Conservation (phyloP, 2,329 filamentous ascomycete species). For the Colletotrichum spinosum region DNA sequence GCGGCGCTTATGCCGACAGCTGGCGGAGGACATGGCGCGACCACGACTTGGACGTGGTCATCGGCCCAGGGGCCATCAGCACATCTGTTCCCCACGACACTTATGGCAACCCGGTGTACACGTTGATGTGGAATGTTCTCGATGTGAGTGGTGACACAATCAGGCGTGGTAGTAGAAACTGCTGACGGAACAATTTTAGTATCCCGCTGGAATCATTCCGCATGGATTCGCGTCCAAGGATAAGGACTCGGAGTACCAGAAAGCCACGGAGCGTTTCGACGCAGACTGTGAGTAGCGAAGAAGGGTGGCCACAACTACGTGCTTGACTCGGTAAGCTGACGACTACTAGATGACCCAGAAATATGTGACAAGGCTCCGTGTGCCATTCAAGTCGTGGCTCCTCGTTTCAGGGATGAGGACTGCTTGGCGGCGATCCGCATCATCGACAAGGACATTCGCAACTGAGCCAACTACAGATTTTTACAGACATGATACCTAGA, state of each 20-base stretch:
- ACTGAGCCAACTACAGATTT: not conserved
- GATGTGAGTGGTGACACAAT: slow-evolving; percentile 52
- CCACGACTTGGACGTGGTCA: slow-evolving; percentile 60
- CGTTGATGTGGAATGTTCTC: slow-evolving; percentile 62
- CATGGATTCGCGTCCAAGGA: slow-evolving; percentile 54
- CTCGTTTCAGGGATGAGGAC: slow-evolving; percentile 61
- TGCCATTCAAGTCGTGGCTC: slow-evolving; percentile 58
- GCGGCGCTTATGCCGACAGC: slow-evolving; percentile 44
- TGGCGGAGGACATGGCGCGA: slow-evolving; percentile 57
- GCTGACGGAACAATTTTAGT: slow-evolving; percentile 45
- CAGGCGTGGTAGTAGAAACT: not conserved
- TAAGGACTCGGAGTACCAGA: slow-evolving; percentile 48
- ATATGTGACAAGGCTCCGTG: slow-evolving; percentile 56
- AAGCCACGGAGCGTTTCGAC: slow-evolving; percentile 42
- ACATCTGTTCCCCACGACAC: slow-evolving; percentile 65
- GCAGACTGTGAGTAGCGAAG: slow-evolving; percentile 48
- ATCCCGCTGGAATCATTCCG: slow-evolving; percentile 62
- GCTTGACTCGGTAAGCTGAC: not conserved
- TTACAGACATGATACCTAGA: not conserved
- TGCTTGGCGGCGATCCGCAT: slow-evolving; percentile 47
- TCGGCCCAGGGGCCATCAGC: slow-evolving; percentile 60
- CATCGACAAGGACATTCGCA: slow-evolving; percentile 42
- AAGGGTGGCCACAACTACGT: not conserved
- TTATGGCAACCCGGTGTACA: slow-evolving; percentile 59
- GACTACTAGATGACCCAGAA: slow-evolving; percentile 51